phyloP scores from a whole-genome alignment of 1,284 basidiomycete genomes.

The Naganishia albida region DNA sequence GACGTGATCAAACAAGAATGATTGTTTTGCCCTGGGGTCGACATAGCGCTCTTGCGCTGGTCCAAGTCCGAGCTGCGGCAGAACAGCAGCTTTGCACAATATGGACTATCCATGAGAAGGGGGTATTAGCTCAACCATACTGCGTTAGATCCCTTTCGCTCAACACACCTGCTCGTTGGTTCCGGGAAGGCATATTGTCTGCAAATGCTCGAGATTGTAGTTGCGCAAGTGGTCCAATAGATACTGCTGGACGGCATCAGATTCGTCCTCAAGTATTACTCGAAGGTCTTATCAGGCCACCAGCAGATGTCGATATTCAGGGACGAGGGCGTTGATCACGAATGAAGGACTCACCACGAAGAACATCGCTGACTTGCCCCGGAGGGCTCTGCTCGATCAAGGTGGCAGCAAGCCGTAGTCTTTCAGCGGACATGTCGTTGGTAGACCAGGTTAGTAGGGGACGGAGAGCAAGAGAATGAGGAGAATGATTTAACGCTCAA shows the following conservation, averaged over 20 bases:
- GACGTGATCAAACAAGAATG: constrained; percentile 78
- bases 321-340: constrained; percentile 6
- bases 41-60: constrained; percentile 67
- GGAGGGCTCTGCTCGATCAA: constrained; percentile 85
- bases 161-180: constrained; percentile 66
- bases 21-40: constrained; percentile 74
- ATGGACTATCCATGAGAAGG: constrained; percentile 36
- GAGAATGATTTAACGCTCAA: no score
- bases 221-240: constrained; percentile 58
- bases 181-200: constrained; percentile 73
- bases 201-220: constrained; percentile 80
- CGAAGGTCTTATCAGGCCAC: constrained; percentile 68
- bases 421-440: constrained; percentile 1
- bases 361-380: constrained; percentile 91
- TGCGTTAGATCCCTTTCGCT: not conserved
- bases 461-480: no score
- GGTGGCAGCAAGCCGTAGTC: constrained; percentile 28
- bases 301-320: constrained; percentile 15
- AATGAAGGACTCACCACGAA: constrained; percentile 54
- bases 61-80: constrained; percentile 38
- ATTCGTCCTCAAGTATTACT: constrained; percentile 81
- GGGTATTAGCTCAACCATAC: not conserved
- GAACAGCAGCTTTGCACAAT: constrained; percentile 43
- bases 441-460: no score
- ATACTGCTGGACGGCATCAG: constrained; percentile 39